Evolutionary conservation across 441 rosid species (phyloP), one percentile per base, ranked within the genome.

Genomic region (Flueggea neowawraea): DNA sequence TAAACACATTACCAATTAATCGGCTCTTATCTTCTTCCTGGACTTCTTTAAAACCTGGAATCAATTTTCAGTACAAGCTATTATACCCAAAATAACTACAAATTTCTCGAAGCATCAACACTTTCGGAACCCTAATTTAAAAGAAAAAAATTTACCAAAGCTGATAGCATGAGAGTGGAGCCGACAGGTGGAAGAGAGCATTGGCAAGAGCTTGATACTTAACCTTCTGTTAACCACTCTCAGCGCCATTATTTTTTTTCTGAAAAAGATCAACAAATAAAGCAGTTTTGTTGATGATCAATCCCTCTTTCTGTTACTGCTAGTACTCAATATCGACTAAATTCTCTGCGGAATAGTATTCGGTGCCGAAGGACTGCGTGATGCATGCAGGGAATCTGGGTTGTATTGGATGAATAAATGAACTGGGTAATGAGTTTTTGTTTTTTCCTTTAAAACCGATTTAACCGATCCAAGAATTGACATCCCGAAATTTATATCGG

Each of bases 141-240:
- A 36, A 47, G 61, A 52, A 65, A 61, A n/a, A 54, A 55, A 54
- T 36, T n/a, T 76, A 92, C 98, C 98, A 36, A 92, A 92, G 80
- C 98, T 92, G 12, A 91, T 90, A 74, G 98, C 95, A 55, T 92
- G 98, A 49, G 96, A 88, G 75, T 92, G 96, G 56, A 89, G 80
- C 3, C 66, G 69, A 55, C 86, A 79, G 65, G 82, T 39, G 10
- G 82, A 78, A 65, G 79, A 78, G 49, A 76, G 75, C 71, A 66
- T 65, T 48, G 72, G 76, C 50, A 65, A 74, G 62, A 80, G 15
- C 61, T 73, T 78, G 75, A 73, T 66, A 58, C 81, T 75, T 16
- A 90, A 57, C 73, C 62, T 86, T 82, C 72, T 77, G 16, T 73
- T 67, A 45, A 68, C 28, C 67, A 61, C 64, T 55, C 88, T 72